Evolutionary conservation across 2,329 filamentous ascomycete genomes (phyloP), one percentile per base, ranked within the genome.

Genomic region (Paecilomyces variotii): DNA sequence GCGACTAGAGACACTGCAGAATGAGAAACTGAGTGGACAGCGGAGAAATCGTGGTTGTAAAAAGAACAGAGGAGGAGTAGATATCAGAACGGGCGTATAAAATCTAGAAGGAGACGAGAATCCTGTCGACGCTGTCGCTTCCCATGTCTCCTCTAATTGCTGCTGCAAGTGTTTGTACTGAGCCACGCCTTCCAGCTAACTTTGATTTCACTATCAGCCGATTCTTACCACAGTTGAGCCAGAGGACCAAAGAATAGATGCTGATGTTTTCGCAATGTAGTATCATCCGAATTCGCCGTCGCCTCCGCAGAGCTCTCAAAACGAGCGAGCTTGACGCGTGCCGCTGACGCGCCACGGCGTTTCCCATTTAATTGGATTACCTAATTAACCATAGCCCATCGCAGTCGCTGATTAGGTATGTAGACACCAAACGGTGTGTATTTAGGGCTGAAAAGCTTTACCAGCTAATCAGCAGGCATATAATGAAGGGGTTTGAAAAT

Each of bases 291-390:
- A 10, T 12, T 30, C 53, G 12, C 53, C 24, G 53, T 50, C 26
- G 50, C 52, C 56, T 64, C 61, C 62, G 60, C 60, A 61, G 49
- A 35, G 62, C 14, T 45, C 58, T 57, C 50, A 51, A 60, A 55
- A 27, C 39, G 27, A 55, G 55, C 52, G 56, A 69, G 64, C 68
- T 72, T 63, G 70, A 73, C 71, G 72, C 71, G 71, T 70, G 58
- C 51, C 25, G 53, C 57, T 66, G 67, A 70, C 70, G 70, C 58
- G 60, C 52, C 26, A 53, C n/a, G 56, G 53, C 59, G 9, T n/a
- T 55, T 54, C 53, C 58, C 55, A 59, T 59, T 68, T 66, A 67
- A 68, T 64, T 57, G 59, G 60, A 45, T 58, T 9, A 55, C 28
- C 2, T 56, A 25, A 27, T 26, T 14, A 24, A 2, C 1, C 5